These are phyloP conservation scores for Cymodocea nodosa DNA, from an alignment of 116 monocot genomes.

Conservation along the genomic window DNA sequence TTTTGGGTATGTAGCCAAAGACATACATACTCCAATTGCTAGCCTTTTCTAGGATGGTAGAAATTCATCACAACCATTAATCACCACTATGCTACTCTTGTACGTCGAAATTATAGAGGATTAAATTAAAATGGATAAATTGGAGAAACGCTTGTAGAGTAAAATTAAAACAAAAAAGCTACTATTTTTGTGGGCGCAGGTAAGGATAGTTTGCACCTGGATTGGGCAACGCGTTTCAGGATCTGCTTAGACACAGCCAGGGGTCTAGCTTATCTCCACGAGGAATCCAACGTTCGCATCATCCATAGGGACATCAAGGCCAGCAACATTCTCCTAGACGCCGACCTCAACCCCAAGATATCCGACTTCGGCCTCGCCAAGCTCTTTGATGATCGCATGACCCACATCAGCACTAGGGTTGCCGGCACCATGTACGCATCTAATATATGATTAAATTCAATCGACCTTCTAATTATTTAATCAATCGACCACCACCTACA, in stretches of 20 bases:
- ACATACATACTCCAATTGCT: too few relatives aligned
- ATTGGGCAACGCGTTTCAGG: conserved; percentile 41
- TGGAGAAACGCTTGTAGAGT: too few relatives aligned
- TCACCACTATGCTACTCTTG: too few relatives aligned
- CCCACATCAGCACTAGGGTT: conserved; percentile 62
- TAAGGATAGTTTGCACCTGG: conserved; percentile 15
- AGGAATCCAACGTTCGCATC: conserved; percentile 44
- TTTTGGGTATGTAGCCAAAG: too few relatives aligned
- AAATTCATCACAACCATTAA: too few relatives aligned
- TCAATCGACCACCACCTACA: too few relatives aligned
- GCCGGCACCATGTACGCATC: conserved; percentile 51
- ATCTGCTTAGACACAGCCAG: conserved; percentile 55
- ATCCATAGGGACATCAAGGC: conserved; percentile 61
- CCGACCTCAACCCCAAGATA: conserved; percentile 52
- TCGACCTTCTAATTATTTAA: background rate
- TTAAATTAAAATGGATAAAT: too few relatives aligned
- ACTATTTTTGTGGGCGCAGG: conserved; percentile 9
- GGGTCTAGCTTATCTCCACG: conserved; percentile 61
- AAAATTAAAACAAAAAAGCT: too few relatives aligned
- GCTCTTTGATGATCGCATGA: conserved; percentile 55
- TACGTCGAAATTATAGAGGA: too few relatives aligned
- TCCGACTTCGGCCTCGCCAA: conserved; percentile 69
- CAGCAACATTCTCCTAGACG: conserved; percentile 55
- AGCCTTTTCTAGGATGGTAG: too few relatives aligned
- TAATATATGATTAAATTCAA: too few relatives aligned